Evolutionary conservation across 2,329 filamentous ascomycete species (phyloP).

Genomic region (Daldinia sp.): DNA sequence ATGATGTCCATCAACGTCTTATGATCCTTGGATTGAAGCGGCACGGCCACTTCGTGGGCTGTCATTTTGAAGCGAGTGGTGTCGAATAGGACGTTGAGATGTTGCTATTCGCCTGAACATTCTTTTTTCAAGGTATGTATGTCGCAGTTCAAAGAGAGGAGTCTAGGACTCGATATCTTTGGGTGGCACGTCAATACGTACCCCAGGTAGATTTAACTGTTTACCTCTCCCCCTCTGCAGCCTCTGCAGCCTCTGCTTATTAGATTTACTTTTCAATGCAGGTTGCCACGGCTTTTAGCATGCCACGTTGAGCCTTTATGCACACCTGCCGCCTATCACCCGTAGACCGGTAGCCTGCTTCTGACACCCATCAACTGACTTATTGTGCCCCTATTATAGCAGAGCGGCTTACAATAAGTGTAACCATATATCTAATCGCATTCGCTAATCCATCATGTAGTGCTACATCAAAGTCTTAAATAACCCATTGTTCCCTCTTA

Average conservation of each 20-base stretch:
- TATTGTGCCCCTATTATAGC: neutral
- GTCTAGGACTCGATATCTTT: neutral
- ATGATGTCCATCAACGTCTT: slow-evolving; percentile 48
- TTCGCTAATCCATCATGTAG: neutral
- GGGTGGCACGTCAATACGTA: neutral
- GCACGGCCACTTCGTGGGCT: neutral
- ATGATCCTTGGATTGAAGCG: slow-evolving; percentile 38
- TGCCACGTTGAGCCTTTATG: neutral
- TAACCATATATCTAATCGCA: neutral
- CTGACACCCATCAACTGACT: neutral
- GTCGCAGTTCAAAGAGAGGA: neutral
- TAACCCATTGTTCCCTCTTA: neutral
- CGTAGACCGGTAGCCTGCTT: neutral
- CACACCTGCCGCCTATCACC: neutral
- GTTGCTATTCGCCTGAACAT: neutral
- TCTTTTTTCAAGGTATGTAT: neutral
- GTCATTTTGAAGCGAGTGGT: slow-evolving; percentile 4
- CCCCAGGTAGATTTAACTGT: no score
- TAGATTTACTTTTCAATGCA: neutral
- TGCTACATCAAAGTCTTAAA: no score
- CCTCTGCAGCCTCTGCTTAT: neutral
- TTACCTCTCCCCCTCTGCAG: no score
- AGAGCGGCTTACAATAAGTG: neutral
- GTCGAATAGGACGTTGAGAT: neutral
- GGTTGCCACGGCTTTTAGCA: neutral